Percentiles rank a stretch among this genome's conserved stretches.
phyloP scores from a whole-genome alignment of 345 rosid genomes.

The Lumnitzera racemosa region DNA sequence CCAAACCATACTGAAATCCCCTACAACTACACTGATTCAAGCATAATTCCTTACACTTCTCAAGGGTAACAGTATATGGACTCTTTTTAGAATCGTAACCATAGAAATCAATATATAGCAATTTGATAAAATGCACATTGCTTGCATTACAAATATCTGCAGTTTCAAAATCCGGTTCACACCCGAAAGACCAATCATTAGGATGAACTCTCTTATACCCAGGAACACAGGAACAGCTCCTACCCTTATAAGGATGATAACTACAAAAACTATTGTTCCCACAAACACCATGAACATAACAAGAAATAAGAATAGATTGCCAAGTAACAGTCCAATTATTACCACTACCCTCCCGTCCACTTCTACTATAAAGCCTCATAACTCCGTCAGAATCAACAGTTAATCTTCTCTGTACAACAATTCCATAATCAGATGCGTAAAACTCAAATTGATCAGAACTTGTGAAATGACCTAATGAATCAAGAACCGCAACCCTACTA shows the following conservation, averaged over 20 bases:
- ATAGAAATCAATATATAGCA: slow-evolving; percentile 16
- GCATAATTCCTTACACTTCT: slow-evolving; percentile 11
- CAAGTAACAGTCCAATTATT: background rate
- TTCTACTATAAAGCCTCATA: too few species aligned
- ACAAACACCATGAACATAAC: slow-evolving; percentile 26
- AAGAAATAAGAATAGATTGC: slow-evolving; percentile 11
- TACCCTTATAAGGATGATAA: slow-evolving; percentile 10
- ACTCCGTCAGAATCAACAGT: too few species aligned
- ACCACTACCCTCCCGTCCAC: too few species aligned
- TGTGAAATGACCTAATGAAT: background rate
- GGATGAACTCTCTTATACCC: slow-evolving; percentile 15
- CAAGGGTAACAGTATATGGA: slow-evolving; percentile 1
- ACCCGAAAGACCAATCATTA: slow-evolving; percentile 26
- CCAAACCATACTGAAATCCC: slow-evolving; percentile 13
- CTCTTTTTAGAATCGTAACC: slow-evolving; percentile 9
- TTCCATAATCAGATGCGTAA: slow-evolving; percentile 20
- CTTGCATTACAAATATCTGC: background rate
- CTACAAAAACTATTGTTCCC: slow-evolving; percentile 26
- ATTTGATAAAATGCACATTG: slow-evolving; percentile 12
- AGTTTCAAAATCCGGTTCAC: slow-evolving; percentile 17
- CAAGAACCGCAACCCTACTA: background rate
- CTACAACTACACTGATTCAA: slow-evolving; percentile 12
- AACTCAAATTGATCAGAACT: slow-evolving; percentile 19
- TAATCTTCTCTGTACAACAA: slow-evolving; percentile 10
- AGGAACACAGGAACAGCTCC: slow-evolving; percentile 28